A percentile compares a stretch with the other conserved stretches of the same genome.
Evolutionary conservation across 352 stramenopile genomes (phyloP).

Genomic region (Globisporangium apiculatum): DNA sequence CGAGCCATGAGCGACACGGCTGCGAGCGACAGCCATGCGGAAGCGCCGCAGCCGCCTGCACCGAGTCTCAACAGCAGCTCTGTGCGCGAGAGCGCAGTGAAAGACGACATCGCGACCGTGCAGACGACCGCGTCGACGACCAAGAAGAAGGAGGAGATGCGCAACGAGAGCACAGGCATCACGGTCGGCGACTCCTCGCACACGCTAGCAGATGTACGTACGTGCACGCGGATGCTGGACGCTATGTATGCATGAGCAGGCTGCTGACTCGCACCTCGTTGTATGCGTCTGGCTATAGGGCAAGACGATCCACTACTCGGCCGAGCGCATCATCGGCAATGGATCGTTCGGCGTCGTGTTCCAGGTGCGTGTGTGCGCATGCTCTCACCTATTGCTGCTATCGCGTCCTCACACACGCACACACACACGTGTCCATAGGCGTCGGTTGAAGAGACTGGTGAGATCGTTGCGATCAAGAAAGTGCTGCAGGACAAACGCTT

Average conservation of each 20-base stretch:
- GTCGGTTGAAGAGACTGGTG: conserved; percentile 93
- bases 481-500: conserved; percentile 99
- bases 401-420: neutral
- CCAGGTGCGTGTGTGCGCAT: conserved; percentile 40
- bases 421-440: conserved; percentile 29
- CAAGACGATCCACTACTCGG: conserved; percentile 93
- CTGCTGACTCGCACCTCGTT: neutral
- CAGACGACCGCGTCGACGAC: conserved; percentile 33
- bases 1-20: conserved; percentile 6
- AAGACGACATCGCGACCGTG: conserved; percentile 29
- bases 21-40: neutral
- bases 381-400: neutral
- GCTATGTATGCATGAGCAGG: too few relatives aligned
- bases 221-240: too few relatives aligned
- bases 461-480: conserved; percentile 99
- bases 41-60: conserved; percentile 1
- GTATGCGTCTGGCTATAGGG: conserved; percentile 26
- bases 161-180: conserved; percentile 81
- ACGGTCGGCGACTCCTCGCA: conserved; percentile 74
- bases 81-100: neutral
- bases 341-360: conserved; percentile 99
- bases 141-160: conserved; percentile 74
- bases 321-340: conserved; percentile 99
- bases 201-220: conserved; percentile 71
- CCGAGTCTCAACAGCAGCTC: conserved; percentile 10